These are phyloP conservation scores for Trichoderma atrobrunneum DNA, from an alignment of 2,329 filamentous ascomycete species.

Conservation along the genomic window DNA sequence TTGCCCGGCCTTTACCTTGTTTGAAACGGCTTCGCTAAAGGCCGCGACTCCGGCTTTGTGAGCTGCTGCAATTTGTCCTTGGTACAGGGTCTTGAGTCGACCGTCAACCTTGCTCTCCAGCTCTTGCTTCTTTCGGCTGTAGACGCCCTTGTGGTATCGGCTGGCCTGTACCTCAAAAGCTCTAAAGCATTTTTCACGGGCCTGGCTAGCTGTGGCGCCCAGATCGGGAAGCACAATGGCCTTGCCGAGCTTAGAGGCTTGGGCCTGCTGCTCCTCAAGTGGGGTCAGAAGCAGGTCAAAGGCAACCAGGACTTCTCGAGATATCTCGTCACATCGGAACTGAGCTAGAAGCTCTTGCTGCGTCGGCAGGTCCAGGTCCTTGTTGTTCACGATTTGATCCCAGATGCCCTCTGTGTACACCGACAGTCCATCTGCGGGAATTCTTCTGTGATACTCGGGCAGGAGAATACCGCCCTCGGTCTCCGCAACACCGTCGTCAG, in stretches of 20 bases:
- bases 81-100: constrained; percentile 83
- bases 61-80: constrained; percentile 80
- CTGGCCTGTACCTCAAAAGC: constrained; percentile 90
- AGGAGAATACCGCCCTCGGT: constrained; percentile 80
- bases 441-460: constrained; percentile 90
- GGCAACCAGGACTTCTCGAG: constrained; percentile 76
- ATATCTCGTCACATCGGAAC: constrained; percentile 96
- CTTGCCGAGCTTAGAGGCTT: constrained; percentile 69
- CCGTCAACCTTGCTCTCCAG: constrained; percentile 82
- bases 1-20: constrained; percentile 84
- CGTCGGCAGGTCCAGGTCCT: constrained; percentile 92
- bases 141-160: constrained; percentile 95
- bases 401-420: constrained; percentile 91
- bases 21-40: constrained; percentile 85
- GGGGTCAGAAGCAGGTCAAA: constrained; percentile 83
- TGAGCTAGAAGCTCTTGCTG: constrained; percentile 96
- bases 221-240: constrained; percentile 71
- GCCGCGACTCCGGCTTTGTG: constrained; percentile 83
- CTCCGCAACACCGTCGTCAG: constrained; percentile 65
- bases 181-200: constrained; percentile 70
- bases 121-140: constrained; percentile 78
- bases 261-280: constrained; percentile 81
- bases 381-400: constrained; percentile 99
- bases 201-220: constrained; percentile 67
- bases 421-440: constrained; percentile 95